These are phyloP conservation scores for Salvia miltiorrhiza DNA, from an alignment of 257 asterid species.

Conservation along the genomic window DNA sequence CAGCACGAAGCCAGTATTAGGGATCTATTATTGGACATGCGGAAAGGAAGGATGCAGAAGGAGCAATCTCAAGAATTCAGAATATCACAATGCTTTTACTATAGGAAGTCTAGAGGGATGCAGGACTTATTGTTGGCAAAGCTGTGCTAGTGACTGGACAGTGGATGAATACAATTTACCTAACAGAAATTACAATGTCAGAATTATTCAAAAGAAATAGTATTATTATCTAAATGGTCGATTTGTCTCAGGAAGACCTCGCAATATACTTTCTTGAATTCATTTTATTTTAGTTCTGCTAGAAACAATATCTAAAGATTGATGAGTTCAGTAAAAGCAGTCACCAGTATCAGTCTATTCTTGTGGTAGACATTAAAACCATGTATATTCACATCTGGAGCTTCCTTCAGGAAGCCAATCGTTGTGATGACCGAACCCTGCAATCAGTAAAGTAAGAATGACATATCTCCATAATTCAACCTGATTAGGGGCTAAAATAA, in stretches of 20 bases:
- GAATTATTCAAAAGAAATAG: slow-evolving; percentile 1
- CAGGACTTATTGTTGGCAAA: background rate
- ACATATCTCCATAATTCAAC: slow-evolving; percentile 8
- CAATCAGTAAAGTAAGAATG: slow-evolving; percentile 26
- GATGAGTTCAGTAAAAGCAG: slow-evolving; percentile 21
- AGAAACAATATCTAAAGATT: slow-evolving; percentile 8
- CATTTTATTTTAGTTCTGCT: background rate
- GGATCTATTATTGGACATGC: background rate
- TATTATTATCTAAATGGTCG: slow-evolving; percentile 1
- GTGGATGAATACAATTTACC: background rate
- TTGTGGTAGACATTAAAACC: slow-evolving; percentile 97
- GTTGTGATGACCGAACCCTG: slow-evolving; percentile 74
- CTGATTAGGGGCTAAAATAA: slow-evolving; percentile 17
- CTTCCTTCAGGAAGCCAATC: slow-evolving; percentile 89
- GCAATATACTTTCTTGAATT: slow-evolving; percentile 4
- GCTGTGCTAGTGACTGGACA: background rate
- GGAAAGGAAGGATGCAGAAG: background rate
- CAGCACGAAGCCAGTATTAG: background rate
- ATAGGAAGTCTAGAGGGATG: background rate
- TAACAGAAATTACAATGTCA: background rate
- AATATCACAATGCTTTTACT: background rate
- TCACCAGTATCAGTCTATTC: slow-evolving; percentile 89
- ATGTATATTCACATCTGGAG: slow-evolving; percentile 75
- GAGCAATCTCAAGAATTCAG: background rate
- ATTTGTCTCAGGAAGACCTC: slow-evolving; percentile 12